These are phyloP conservation scores for Cryptococcus sp. DNA, from an alignment of 1,284 basidiomycete genomes.

Conservation along the genomic window DNA sequence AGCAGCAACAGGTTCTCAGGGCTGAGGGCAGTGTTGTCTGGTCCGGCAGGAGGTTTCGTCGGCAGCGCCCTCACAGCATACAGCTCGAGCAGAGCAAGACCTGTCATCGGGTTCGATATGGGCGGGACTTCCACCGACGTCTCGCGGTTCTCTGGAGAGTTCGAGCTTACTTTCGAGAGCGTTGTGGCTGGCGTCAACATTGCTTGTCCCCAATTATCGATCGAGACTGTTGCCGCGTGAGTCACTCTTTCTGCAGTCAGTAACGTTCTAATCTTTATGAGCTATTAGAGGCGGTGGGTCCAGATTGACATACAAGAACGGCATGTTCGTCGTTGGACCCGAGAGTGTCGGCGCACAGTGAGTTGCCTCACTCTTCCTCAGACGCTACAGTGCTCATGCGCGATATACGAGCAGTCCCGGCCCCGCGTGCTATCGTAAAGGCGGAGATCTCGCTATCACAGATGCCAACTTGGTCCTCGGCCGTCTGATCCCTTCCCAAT, in stretches of 20 bases:
- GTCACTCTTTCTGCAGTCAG: not conserved
- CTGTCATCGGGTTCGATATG: slow-evolving; percentile 28
- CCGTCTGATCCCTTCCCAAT: slow-evolving; percentile 57
- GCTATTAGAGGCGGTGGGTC: slow-evolving; percentile 68
- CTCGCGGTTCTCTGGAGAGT: slow-evolving; percentile 79
- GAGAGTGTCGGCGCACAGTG: slow-evolving; percentile 67
- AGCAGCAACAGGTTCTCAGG: slow-evolving; percentile 24
- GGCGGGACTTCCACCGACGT: slow-evolving; percentile 78
- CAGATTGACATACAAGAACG: slow-evolving; percentile 74
- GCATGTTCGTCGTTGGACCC: slow-evolving; percentile 77
- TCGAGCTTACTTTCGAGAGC: slow-evolving; percentile 86
- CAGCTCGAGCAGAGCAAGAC: slow-evolving; percentile 18
- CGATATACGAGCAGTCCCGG: slow-evolving; percentile 21
- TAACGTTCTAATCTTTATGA: not conserved
- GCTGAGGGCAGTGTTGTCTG: slow-evolving; percentile 38
- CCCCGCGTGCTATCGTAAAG: slow-evolving; percentile 51
- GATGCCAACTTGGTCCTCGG: slow-evolving; percentile 55
- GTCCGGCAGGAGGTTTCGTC: slow-evolving; percentile 58
- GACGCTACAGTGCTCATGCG: not conserved
- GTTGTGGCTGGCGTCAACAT: slow-evolving; percentile 89
- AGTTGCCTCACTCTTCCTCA: not conserved
- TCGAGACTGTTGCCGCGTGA: slow-evolving; percentile 68
- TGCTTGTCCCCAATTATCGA: slow-evolving; percentile 81
- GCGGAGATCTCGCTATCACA: slow-evolving; percentile 50
- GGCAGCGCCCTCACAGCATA: slow-evolving; percentile 52